Conservation (phyloP, 768 basidiomycete species). For the Holtermanniella nyarrowii region DNA sequence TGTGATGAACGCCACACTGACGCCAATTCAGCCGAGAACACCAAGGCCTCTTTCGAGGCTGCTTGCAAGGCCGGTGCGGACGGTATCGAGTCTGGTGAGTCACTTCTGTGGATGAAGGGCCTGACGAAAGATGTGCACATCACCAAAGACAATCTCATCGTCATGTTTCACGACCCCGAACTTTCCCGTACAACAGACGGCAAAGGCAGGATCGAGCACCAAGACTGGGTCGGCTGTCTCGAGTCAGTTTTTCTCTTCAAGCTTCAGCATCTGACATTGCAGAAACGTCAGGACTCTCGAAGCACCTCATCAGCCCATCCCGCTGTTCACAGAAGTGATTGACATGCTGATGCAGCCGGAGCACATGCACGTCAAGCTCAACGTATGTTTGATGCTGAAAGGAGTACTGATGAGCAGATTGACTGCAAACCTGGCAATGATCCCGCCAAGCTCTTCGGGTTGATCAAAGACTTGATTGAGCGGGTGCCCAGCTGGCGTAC, state of each 20-base stretch:
- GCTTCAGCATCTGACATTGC: slow-evolving; percentile 41
- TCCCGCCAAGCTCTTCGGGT: slow-evolving; percentile 62
- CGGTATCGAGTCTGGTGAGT: slow-evolving; percentile 83
- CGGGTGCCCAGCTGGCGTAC: slow-evolving; percentile 43
- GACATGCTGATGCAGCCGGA: slow-evolving; percentile 59
- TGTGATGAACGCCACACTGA: too few species aligned
- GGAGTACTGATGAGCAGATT: slow-evolving; percentile 53
- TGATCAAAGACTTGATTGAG: slow-evolving; percentile 56
- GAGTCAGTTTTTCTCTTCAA: slow-evolving; percentile 26
- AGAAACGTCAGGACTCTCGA: slow-evolving; percentile 68
- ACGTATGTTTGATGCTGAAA: slow-evolving; percentile 31
- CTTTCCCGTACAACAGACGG: slow-evolving; percentile 70
- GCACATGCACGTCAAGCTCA: slow-evolving; percentile 42
- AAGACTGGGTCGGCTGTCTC: slow-evolving; percentile 56
- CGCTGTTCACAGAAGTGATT: slow-evolving; percentile 78
- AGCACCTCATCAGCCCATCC: slow-evolving; percentile 73
- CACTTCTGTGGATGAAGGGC: neutral
- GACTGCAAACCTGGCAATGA: slow-evolving; percentile 93
- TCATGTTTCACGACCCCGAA: slow-evolving; percentile 95
- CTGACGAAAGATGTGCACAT: slow-evolving; percentile 76
- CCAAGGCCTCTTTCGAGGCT: slow-evolving; percentile 84
- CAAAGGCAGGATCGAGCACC: slow-evolving; percentile 59
- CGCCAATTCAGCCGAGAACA: slow-evolving; percentile 57
- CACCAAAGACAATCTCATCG: slow-evolving; percentile 69
- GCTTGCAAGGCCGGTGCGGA: slow-evolving; percentile 93